Percentiles rank a stretch among this genome's conserved stretches.
phyloP scores from a whole-genome alignment of 805 yeast genomes.

The Nakazawaea ernobii region DNA sequence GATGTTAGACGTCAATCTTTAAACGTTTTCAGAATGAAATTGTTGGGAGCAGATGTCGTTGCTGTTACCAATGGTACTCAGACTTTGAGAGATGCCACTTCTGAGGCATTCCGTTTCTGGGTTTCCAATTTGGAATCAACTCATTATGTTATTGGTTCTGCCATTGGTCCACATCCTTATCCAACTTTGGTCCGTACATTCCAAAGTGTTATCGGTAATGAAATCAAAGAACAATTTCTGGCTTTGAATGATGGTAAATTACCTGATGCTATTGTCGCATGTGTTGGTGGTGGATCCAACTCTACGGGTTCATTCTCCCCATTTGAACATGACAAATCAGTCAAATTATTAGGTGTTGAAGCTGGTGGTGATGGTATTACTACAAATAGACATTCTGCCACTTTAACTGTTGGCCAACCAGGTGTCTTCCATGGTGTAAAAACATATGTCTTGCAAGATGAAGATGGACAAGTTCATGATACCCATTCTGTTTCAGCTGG shows the following conservation, averaged over 20 bases:
- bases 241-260: slow-evolving; percentile 72
- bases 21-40: slow-evolving; percentile 95
- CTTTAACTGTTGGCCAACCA: slow-evolving; percentile 88
- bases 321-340: slow-evolving; percentile 75
- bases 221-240: slow-evolving; percentile 86
- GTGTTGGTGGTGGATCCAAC: slow-evolving; percentile 99
- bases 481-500: slow-evolving; percentile 99
- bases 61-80: slow-evolving; percentile 93
- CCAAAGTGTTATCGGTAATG: slow-evolving; percentile 95
- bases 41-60: slow-evolving; percentile 92
- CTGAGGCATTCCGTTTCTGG: slow-evolving; percentile 96
- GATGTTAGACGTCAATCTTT: slow-evolving; percentile 98
- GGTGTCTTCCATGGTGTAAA: slow-evolving; percentile 99
- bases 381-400: slow-evolving; percentile 87
- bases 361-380: slow-evolving; percentile 98
- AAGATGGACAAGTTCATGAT: slow-evolving; percentile 94
- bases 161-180: slow-evolving; percentile 99
- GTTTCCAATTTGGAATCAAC: slow-evolving; percentile 81
- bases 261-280: slow-evolving; percentile 94
- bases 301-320: slow-evolving; percentile 95
- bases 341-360: slow-evolving; percentile 86
- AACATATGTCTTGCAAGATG: slow-evolving; percentile 86
- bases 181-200: slow-evolving; percentile 97
- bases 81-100: slow-evolving; percentile 95
- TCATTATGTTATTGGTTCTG: slow-evolving; percentile 95